phyloP scores from a whole-genome alignment of 495 filamentous ascomycete genomes.

The Polyplosphaeria fusca region DNA sequence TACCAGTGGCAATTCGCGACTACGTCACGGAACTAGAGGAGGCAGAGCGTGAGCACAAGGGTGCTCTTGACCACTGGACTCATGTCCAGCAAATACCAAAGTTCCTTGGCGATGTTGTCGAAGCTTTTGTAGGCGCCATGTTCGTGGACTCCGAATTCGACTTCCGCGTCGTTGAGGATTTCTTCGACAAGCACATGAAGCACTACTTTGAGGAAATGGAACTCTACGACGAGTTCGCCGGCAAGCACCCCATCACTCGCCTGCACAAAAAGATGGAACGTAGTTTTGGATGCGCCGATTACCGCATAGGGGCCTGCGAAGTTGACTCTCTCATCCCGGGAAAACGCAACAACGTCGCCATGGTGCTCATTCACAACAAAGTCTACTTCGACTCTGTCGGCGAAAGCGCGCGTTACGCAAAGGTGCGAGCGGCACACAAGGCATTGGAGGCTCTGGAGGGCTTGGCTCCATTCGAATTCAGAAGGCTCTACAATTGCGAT shows the following conservation, averaged over 20 bases:
- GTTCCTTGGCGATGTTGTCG: constrained; percentile 82
- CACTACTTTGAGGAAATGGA: constrained; percentile 85
- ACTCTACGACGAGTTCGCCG: constrained; percentile 84
- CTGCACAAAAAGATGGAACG: constrained; percentile 51
- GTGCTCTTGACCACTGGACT: constrained; percentile 77
- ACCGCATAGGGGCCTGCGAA: constrained; percentile 53
- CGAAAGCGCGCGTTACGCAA: constrained; percentile 65
- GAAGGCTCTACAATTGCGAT: constrained; percentile 57
- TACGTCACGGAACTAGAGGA: constrained; percentile 67
- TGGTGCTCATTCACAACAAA: constrained; percentile 70
- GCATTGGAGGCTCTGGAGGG: constrained; percentile 59
- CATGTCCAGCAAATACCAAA: constrained; percentile 68
- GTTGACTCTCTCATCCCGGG: constrained; percentile 47
- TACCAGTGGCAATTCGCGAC: constrained; percentile 62
- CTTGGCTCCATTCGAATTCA: constrained; percentile 58
- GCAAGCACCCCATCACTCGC: constrained; percentile 73
- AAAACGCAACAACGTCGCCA: constrained; percentile 54
- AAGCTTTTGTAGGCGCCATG: constrained; percentile 83
- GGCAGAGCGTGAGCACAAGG: constrained; percentile 53
- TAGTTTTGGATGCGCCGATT: constrained; percentile 54
- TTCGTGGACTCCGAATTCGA: constrained; percentile 90
- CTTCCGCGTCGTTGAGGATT: constrained; percentile 66
- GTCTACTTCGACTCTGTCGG: constrained; percentile 61
- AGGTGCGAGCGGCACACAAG: constrained; percentile 66
- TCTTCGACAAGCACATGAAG: constrained; percentile 69